Conservation (phyloP, 495 filamentous ascomycete species). For the Penicillium daleae region DNA sequence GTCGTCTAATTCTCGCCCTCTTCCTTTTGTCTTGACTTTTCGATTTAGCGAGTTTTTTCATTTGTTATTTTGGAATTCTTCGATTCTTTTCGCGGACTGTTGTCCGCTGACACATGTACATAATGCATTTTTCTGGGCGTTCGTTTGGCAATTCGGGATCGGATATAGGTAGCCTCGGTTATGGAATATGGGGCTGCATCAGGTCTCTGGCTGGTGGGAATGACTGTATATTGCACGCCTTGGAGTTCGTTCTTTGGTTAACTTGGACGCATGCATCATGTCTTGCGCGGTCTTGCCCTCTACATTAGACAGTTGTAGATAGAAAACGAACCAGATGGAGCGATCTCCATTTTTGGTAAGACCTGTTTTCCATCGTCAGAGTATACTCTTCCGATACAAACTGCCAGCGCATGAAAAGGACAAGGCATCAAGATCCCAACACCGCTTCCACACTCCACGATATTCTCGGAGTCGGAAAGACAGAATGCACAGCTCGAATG, state of each 20-base stretch:
- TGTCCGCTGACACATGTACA: background rate
- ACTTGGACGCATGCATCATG: background rate
- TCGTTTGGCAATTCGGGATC: background rate
- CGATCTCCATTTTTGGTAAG: background rate
- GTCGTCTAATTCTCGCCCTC: conserved; percentile 18
- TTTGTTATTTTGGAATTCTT: background rate
- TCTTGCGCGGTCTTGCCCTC: background rate
- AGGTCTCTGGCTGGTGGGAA: background rate
- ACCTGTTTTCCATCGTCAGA: background rate
- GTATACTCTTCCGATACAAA: no score
- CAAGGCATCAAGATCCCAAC: background rate
- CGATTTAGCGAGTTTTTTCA: background rate
- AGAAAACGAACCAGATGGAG: background rate
- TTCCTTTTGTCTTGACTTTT: background rate
- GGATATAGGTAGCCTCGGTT: background rate
- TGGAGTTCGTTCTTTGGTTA: background rate
- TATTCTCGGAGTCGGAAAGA: background rate
- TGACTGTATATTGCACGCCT: background rate
- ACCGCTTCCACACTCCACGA: background rate
- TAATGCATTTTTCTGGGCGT: conserved; percentile 6
- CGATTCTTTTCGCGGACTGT: background rate
- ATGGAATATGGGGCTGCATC: background rate
- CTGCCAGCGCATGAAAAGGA: no score
- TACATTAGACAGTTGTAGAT: background rate
- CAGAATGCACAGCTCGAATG: background rate